phyloP scores from a whole-genome alignment of 1,284 basidiomycete genomes.

The Sanghuangporus baumii region DNA sequence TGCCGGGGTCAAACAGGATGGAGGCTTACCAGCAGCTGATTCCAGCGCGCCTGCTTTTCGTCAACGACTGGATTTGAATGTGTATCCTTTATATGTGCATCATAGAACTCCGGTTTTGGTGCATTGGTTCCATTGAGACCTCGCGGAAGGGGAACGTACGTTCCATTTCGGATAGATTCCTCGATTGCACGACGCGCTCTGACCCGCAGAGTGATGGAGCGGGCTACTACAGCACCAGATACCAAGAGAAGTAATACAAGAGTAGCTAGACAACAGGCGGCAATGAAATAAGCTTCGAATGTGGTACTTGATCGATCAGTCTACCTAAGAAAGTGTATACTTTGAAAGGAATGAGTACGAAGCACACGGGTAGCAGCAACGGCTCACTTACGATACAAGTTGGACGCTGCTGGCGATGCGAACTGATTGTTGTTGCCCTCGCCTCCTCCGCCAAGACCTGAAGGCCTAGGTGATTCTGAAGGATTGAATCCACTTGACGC shows the following conservation, averaged over 20 bases:
- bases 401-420: conserved; percentile 2
- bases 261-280: conserved; percentile 35
- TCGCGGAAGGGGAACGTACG: conserved; percentile 40
- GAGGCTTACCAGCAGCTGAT: not conserved
- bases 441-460: not conserved
- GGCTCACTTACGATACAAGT: conserved; percentile 6
- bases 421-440: not conserved
- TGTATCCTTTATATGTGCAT: conserved; percentile 32
- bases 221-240: conserved; percentile 56
- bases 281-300: not conserved
- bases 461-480: not conserved
- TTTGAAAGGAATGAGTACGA: not conserved
- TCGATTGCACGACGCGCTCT: conserved; percentile 51
- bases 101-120: conserved; percentile 45
- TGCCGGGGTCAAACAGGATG: too few species aligned
- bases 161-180: conserved; percentile 57
- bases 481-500: not conserved
- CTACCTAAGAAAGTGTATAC: conserved; percentile 17
- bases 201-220: conserved; percentile 52
- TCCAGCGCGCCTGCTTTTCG: not conserved
- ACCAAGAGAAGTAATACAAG: conserved; percentile 58
- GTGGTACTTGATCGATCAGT: not conserved
- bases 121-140: conserved; percentile 7
- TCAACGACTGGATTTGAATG: conserved; percentile 10
- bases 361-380: not conserved